Percentiles rank a stretch among this genome's conserved stretches.
phyloP scores from a whole-genome alignment of 192 early-diverging fungal species.

The Entrophospora sp. region DNA sequence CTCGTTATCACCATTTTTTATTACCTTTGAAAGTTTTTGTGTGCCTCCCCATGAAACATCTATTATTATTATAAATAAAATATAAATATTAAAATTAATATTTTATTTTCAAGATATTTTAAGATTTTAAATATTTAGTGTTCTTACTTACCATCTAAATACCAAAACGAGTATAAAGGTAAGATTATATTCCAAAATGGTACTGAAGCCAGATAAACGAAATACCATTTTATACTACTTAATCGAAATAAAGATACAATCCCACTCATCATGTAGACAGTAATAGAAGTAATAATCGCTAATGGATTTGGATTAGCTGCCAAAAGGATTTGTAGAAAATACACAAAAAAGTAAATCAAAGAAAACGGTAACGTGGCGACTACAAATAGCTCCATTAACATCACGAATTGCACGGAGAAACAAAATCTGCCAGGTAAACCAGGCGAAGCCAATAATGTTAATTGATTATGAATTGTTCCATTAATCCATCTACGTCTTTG shows the following conservation, averaged over 20 bases:
- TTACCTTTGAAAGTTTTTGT: too few relatives aligned
- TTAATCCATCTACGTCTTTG: conserved; percentile 95
- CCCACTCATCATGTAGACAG: conserved; percentile 50
- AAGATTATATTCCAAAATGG: conserved; percentile 74
- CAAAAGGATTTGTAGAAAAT: conserved; percentile 47
- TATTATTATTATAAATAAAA: conserved; percentile 62
- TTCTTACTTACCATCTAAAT: conserved; percentile 58
- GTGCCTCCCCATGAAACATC: conserved; percentile 70
- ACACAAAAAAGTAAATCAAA: conserved; percentile 61
- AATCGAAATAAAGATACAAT: too few relatives aligned
- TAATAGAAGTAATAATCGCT: conserved; percentile 52
- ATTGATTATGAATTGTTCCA: conserved; percentile 82
- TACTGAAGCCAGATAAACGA: conserved; percentile 41
- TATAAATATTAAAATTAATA: conserved; percentile 57
- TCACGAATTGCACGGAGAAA: conserved; percentile 93
- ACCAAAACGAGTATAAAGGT: conserved; percentile 70
- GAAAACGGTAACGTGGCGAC: conserved; percentile 88
- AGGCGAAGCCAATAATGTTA: conserved; percentile 68
- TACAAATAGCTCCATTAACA: conserved; percentile 90
- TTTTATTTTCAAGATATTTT: conserved; percentile 64
- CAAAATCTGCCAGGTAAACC: conserved; percentile 84
- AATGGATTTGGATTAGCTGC: conserved; percentile 50
- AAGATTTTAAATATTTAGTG: too few relatives aligned
- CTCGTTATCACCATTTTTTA: conserved; percentile 46
- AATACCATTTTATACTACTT: too few relatives aligned